These are phyloP conservation scores for Microbotryum saponariae DNA, from an alignment of 1,284 basidiomycete species.

Conservation along the genomic window DNA sequence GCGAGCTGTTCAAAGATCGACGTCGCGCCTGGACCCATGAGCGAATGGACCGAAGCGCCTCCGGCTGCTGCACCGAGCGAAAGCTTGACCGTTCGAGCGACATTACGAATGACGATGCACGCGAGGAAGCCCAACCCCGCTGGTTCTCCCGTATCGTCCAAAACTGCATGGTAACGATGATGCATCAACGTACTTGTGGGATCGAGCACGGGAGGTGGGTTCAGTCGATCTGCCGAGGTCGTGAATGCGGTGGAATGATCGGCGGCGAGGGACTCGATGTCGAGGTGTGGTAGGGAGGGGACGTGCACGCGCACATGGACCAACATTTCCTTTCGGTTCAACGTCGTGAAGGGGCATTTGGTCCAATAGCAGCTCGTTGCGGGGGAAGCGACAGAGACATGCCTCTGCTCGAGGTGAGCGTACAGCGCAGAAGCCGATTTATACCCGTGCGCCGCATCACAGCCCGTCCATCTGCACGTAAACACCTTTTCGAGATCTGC, in stretches of 20 bases:
- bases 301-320: conserved; percentile 32
- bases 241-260: not conserved
- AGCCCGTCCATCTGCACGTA: conserved; percentile 16
- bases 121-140: conserved; percentile 22
- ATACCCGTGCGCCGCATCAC: not conserved
- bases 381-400: conserved; percentile 7
- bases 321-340: not conserved
- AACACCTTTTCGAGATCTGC: conserved; percentile 10
- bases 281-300: not conserved
- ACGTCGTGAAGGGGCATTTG: conserved; percentile 11
- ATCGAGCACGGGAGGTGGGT: conserved; percentile 1
- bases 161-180: conserved; percentile 22
- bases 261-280: no score
- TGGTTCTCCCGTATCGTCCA: conserved; percentile 4
- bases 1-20: conserved; percentile 20
- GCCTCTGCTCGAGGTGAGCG: conserved; percentile 17
- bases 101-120: conserved; percentile 30
- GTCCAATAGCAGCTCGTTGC: conserved; percentile 13
- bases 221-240: not conserved
- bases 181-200: conserved; percentile 10
- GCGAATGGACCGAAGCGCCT: conserved; percentile 12
- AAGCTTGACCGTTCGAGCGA: conserved; percentile 21
- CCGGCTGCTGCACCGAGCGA: conserved; percentile 13
- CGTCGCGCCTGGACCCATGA: conserved; percentile 18
- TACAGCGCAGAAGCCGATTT: not conserved